Conservation (phyloP, 352 stramenopile species). For the Globisporangium okanoganense region DNA sequence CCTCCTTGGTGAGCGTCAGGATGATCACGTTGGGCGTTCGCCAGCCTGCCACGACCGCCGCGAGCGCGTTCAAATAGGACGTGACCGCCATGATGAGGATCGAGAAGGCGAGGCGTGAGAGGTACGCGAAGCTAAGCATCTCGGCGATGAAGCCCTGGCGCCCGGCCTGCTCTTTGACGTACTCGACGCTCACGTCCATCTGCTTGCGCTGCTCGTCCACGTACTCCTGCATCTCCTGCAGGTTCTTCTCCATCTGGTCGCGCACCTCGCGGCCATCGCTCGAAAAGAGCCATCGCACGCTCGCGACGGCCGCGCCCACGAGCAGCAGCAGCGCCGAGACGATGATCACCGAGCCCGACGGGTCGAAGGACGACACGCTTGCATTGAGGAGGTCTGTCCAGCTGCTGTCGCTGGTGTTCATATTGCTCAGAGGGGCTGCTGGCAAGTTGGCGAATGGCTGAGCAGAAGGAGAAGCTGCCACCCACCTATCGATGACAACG, state of each 20-base stretch:
- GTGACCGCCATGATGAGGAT: conserved; percentile 74
- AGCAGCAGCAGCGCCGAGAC: conserved; percentile 62
- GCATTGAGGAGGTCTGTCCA: conserved; percentile 76
- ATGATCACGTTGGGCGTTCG: conserved; percentile 83
- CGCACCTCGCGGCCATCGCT: conserved; percentile 40
- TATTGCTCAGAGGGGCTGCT: not conserved
- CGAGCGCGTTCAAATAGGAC: conserved; percentile 81
- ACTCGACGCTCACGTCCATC: conserved; percentile 69
- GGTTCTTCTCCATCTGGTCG: conserved; percentile 62
- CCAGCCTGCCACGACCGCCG: conserved; percentile 78
- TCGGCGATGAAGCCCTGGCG: conserved; percentile 83
- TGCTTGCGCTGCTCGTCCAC: conserved; percentile 58
- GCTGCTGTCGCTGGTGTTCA: conserved; percentile 15
- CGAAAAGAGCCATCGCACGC: conserved; percentile 34
- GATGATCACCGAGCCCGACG: conserved; percentile 84
- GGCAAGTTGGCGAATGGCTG: not conserved
- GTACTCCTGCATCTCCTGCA: conserved; percentile 77
- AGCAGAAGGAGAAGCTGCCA: not conserved
- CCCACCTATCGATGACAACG: not conserved
- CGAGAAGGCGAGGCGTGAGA: conserved; percentile 78
- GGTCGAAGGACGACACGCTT: conserved; percentile 80
- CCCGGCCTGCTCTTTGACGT: conserved; percentile 56
- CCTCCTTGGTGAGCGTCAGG: conserved; percentile 50
- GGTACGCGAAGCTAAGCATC: conserved; percentile 86
- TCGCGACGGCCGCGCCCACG: conserved; percentile 55